phyloP scores from a whole-genome alignment of 306 rosid species.

The Purshia tridentata region DNA sequence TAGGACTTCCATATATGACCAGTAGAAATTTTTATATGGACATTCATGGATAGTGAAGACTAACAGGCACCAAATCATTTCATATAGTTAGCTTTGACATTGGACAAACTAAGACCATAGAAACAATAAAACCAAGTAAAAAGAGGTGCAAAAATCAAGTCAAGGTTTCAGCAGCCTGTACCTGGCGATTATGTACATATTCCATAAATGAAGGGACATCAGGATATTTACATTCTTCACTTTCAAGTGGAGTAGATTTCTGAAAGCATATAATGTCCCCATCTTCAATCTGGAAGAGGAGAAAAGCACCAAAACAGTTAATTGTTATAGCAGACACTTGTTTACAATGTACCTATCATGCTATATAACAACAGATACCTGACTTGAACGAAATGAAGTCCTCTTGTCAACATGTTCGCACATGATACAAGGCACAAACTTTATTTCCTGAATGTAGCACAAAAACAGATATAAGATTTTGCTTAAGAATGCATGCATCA shows the following conservation, averaged over 20 bases:
- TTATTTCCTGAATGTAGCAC: constrained; percentile 64
- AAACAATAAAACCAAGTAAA: background rate
- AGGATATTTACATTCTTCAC: constrained; percentile 57
- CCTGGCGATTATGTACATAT: constrained; percentile 94
- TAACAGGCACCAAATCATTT: constrained; percentile 5
- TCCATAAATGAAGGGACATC: constrained; percentile 83
- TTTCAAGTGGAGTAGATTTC: constrained; percentile 45
- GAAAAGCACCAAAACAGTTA: background rate
- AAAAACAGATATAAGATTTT: constrained; percentile 10
- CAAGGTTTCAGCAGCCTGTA: constrained; percentile 21
- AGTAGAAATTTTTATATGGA: background rate
- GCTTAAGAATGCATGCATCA: background rate
- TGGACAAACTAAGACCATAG: background rate
- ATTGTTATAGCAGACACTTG: background rate
- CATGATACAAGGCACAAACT: constrained; percentile 79
- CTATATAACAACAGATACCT: constrained; percentile 43
- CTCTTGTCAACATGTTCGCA: constrained; percentile 71
- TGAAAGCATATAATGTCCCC: constrained; percentile 96
- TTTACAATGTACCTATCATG: background rate
- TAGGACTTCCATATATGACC: background rate
- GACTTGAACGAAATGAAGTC: constrained; percentile 58
- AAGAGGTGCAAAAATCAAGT: background rate
- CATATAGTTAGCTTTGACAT: constrained; percentile 5
- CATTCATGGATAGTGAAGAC: background rate
- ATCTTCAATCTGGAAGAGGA: constrained; percentile 71